Evolutionary conservation across 768 basidiomycete species (phyloP).

Genomic region (Leccinellum luteum): DNA sequence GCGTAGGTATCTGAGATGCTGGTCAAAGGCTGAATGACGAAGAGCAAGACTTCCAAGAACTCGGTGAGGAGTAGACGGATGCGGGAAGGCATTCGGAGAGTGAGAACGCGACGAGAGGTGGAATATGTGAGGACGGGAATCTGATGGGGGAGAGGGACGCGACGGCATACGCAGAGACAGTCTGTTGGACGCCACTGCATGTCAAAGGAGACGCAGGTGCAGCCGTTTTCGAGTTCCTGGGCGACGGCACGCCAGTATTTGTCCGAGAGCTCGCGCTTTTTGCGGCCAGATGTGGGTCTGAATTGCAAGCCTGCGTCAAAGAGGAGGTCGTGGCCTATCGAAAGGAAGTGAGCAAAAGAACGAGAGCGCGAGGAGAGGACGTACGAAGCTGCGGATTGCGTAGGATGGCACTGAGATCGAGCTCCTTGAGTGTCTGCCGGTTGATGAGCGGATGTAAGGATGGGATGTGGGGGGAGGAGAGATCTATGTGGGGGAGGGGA

Average conservation of each 20-base stretch:
- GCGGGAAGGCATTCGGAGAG: conserved; percentile 69
- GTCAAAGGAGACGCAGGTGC: conserved; percentile 82
- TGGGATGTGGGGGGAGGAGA: conserved; percentile 56
- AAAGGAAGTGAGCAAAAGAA: conserved; percentile 2
- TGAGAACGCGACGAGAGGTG: conserved; percentile 46
- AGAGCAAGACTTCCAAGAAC: conserved; percentile 76
- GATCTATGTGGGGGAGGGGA: conserved; percentile 37
- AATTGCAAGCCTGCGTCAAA: conserved; percentile 86
- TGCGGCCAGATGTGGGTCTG: conserved; percentile 69
- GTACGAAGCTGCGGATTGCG: conserved; percentile 88
- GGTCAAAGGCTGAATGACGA: conserved; percentile 81
- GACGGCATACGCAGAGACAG: conserved; percentile 54
- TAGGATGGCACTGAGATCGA: conserved; percentile 83
- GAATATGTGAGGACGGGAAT: conserved; percentile 44
- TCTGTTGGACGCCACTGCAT: conserved; percentile 50
- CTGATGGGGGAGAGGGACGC: conserved; percentile 39
- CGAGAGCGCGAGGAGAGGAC: conserved; percentile 30
- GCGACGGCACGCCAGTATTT: conserved; percentile 84
- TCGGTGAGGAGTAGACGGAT: conserved; percentile 68
- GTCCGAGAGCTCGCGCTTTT: conserved; percentile 69
- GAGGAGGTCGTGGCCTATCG: conserved; percentile 80
- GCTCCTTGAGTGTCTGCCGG: conserved; percentile 75
- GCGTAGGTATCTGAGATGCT: conserved; percentile 58
- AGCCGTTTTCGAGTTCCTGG: conserved; percentile 75
- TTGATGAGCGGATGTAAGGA: conserved; percentile 75